These are phyloP conservation scores for Aspergillus texensis DNA, from an alignment of 2,329 filamentous ascomycete genomes.

Conservation along the genomic window DNA sequence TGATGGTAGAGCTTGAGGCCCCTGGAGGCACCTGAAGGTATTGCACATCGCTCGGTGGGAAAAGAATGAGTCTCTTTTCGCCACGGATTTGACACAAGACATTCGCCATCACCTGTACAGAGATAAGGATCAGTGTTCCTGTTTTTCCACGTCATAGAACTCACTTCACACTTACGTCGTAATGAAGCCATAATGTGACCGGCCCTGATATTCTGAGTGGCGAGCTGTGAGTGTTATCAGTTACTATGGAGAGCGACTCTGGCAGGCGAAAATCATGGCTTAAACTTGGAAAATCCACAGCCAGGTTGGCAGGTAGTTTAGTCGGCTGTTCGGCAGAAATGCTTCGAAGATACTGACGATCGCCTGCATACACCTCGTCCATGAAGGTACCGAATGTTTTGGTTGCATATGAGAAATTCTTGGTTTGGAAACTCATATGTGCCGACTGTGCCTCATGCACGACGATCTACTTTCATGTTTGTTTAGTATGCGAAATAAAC, in stretches of 20 bases:
- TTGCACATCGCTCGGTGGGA: conserved; percentile 74
- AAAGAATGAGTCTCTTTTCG: conserved; percentile 73
- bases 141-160: neutral
- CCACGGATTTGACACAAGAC: conserved; percentile 79
- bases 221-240: conserved; percentile 72
- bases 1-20: conserved; percentile 75
- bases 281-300: conserved; percentile 71
- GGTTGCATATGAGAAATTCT: conserved; percentile 79
- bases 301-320: conserved; percentile 69
- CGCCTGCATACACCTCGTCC: conserved; percentile 59
- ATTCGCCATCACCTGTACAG: conserved; percentile 75
- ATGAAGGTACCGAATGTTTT: conserved; percentile 70
- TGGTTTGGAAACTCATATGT: conserved; percentile 77
- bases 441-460: conserved; percentile 69
- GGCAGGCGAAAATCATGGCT: conserved; percentile 72
- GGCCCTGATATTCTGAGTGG: conserved; percentile 77
- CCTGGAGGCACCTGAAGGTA: conserved; percentile 73
- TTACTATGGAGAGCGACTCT: conserved; percentile 59
- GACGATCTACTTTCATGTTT: conserved; percentile 57
- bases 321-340: conserved; percentile 70
- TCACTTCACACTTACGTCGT: conserved; percentile 61
- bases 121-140: conserved; percentile 7
- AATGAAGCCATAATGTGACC: conserved; percentile 88
- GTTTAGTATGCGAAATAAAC: neutral
- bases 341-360: conserved; percentile 74